Conservation (phyloP, 2,329 filamentous ascomycete genomes). For the Diaporthe vexans region DNA sequence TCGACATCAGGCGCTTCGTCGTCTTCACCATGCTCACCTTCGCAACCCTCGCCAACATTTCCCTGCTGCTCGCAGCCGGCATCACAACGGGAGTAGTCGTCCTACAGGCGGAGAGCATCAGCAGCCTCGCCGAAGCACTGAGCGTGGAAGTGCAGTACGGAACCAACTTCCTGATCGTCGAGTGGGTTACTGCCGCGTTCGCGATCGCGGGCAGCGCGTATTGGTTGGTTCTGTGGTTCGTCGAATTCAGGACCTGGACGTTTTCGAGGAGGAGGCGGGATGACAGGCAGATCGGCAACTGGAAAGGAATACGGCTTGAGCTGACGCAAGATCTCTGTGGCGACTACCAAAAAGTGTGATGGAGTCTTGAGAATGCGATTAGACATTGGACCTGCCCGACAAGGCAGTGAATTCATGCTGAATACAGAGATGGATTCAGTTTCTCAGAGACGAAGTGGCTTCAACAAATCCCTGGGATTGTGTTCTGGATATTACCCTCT, state of each 20-base stretch:
- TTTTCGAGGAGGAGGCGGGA: background rate
- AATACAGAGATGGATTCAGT: too few relatives aligned
- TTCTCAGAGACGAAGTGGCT: too few relatives aligned
- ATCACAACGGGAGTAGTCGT: background rate
- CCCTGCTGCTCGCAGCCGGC: background rate
- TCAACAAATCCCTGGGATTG: too few relatives aligned
- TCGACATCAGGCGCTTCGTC: constrained; percentile 4
- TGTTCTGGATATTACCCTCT: too few relatives aligned
- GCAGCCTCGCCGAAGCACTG: background rate
- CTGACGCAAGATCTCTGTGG: background rate
- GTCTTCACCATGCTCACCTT: constrained; percentile 12
- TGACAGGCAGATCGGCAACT: background rate
- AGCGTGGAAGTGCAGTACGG: constrained; percentile 7
- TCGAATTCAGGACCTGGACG: background rate
- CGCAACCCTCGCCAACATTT: background rate
- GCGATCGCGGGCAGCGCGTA: background rate
- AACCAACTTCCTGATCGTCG: background rate
- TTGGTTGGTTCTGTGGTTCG: constrained; percentile 9
- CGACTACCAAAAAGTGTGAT: background rate
- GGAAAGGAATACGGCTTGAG: background rate
- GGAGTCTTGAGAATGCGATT: too few relatives aligned
- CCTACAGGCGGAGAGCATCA: background rate
- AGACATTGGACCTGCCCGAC: too few relatives aligned
- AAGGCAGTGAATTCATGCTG: too few relatives aligned
- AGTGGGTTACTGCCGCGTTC: background rate